Conservation (phyloP, 1,284 basidiomycete species). For the Ganoderma boninense region DNA sequence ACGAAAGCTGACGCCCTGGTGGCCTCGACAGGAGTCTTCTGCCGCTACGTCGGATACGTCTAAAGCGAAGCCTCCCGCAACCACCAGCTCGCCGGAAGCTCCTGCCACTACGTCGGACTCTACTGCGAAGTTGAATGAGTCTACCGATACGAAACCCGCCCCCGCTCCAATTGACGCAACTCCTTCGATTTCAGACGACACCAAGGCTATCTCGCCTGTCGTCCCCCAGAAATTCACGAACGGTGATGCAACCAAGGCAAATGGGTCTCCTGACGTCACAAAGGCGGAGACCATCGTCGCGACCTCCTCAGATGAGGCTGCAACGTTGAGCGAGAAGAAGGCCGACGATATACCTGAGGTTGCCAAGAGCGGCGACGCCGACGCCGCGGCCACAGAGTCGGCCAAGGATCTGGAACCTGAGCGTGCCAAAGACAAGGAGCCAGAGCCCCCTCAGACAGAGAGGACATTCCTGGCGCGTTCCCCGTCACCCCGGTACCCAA, state of each 20-base stretch:
- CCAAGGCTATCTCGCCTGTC: not conserved
- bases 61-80: not conserved
- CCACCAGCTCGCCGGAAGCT: not conserved
- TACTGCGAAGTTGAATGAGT: not conserved
- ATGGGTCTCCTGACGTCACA: not conserved
- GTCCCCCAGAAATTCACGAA: not conserved
- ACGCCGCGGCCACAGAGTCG: not conserved
- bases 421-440: not conserved
- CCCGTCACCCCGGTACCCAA: slow-evolving; percentile 14
- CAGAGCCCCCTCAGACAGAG: slow-evolving; percentile 7
- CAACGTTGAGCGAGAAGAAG: not conserved
- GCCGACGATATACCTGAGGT: not conserved
- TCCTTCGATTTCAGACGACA: not conserved
- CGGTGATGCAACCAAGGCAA: not conserved
- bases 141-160: not conserved
- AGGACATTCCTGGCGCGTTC: slow-evolving; percentile 23
- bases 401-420: not conserved
- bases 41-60: not conserved
- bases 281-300: not conserved
- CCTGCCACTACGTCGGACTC: not conserved
- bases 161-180: not conserved
- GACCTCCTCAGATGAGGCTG: not conserved
- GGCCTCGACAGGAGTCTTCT: not conserved
- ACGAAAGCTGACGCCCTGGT: not conserved
- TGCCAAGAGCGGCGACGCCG: not conserved